A percentile compares a stretch with the other conserved stretches of the same genome.
phyloP scores from a whole-genome alignment of 192 early-diverging fungal species.

The Glomus cerebriforme region DNA sequence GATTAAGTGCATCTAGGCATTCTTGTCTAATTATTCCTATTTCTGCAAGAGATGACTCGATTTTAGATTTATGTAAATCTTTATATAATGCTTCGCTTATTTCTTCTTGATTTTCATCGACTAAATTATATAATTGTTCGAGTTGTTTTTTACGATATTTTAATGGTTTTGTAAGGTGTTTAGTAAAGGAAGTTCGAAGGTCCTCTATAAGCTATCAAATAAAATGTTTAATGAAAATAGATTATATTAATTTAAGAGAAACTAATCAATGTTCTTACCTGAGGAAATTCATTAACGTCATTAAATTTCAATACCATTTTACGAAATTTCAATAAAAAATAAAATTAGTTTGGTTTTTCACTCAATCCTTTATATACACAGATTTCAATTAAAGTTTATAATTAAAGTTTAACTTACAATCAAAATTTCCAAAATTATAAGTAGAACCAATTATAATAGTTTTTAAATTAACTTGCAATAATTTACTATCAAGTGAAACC shows the following conservation, averaged over 20 bases:
- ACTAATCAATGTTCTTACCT: background rate
- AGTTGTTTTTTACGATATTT: conserved; percentile 63
- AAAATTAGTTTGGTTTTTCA: too few relatives aligned
- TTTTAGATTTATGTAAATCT: conserved; percentile 60
- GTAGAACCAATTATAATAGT: too few relatives aligned
- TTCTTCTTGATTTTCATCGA: conserved; percentile 60
- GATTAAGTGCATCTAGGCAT: conserved; percentile 49
- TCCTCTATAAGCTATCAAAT: conserved; percentile 36
- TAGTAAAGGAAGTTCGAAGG: conserved; percentile 40
- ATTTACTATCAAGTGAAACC: too few relatives aligned
- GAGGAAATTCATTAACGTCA: background rate
- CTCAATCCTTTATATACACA: too few relatives aligned
- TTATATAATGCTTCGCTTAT: conserved; percentile 57
- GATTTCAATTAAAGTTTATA: too few relatives aligned
- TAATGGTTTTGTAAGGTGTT: conserved; percentile 46
- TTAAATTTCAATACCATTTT: background rate
- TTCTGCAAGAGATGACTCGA: conserved; percentile 60
- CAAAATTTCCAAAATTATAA: too few relatives aligned
- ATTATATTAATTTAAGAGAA: background rate
- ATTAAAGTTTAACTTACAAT: too few relatives aligned
- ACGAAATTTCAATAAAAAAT: background rate
- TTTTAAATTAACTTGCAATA: too few relatives aligned
- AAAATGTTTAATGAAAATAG: too few relatives aligned
- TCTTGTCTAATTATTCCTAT: conserved; percentile 52
- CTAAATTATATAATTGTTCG: conserved; percentile 55